Percentiles rank a stretch among this genome's conserved stretches.
phyloP scores from a whole-genome alignment of 371 early-diverging fungal genomes.

The Haplosporangium sp. region DNA sequence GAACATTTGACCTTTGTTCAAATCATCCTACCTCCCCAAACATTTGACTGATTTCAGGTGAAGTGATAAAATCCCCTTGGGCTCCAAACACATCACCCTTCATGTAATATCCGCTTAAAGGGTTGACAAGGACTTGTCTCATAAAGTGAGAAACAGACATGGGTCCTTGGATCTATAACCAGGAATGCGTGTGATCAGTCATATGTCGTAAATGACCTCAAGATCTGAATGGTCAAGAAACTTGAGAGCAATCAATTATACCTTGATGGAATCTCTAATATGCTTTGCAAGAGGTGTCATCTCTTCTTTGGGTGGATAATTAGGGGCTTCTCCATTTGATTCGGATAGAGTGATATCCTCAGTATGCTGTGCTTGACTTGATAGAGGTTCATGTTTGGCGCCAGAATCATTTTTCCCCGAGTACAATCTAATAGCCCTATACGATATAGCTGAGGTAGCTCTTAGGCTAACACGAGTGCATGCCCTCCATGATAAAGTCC shows the following conservation, averaged over 20 bases:
- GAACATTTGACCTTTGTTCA: not conserved
- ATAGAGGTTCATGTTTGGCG: not conserved
- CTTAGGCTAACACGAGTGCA: constrained; percentile 12
- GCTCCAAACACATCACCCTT: constrained; percentile 91
- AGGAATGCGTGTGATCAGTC: not conserved
- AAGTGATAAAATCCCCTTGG: constrained; percentile 95
- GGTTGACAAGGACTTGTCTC: constrained; percentile 89
- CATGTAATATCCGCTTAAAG: constrained; percentile 94
- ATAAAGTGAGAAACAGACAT: constrained; percentile 91
- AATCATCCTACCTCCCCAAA: constrained; percentile 86
- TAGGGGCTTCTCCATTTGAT: not conserved
- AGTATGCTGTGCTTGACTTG: not conserved
- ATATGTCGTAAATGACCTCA: not conserved
- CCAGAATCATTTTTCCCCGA: constrained; percentile 20
- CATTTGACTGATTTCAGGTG: constrained; percentile 97
- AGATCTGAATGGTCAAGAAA: not conserved
- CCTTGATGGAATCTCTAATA: constrained; percentile 72
- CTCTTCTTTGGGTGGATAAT: constrained; percentile 61
- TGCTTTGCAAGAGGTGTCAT: constrained; percentile 71
- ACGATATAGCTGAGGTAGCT: not conserved
- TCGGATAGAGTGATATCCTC: not conserved
- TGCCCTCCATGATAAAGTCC: constrained; percentile 24
- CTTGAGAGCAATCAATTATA: constrained; percentile 10
- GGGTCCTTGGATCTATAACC: constrained; percentile 78
- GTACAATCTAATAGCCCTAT: constrained; percentile 15